These are phyloP conservation scores for Daldinia grandis DNA, from an alignment of 495 filamentous ascomycete species.

Conservation along the genomic window DNA sequence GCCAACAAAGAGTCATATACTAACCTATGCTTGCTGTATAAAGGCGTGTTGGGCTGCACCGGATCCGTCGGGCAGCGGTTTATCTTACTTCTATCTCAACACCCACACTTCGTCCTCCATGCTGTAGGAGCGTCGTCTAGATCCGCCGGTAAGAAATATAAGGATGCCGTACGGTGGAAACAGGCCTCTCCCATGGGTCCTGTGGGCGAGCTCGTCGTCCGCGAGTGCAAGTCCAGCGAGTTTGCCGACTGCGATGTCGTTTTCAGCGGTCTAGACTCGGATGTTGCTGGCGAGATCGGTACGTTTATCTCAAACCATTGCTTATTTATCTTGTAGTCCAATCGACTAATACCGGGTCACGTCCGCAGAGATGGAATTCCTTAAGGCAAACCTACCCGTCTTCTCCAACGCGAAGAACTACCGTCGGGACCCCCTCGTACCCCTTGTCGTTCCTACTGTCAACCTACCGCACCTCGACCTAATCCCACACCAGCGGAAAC, in stretches of 20 bases:
- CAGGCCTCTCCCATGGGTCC: slow-evolving; percentile 76
- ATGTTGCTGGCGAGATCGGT: slow-evolving; percentile 83
- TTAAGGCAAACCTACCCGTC: slow-evolving; percentile 77
- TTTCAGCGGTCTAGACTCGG: slow-evolving; percentile 85
- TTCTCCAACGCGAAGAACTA: slow-evolving; percentile 94
- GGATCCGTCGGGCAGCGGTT: slow-evolving; percentile 89
- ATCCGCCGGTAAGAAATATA: slow-evolving; percentile 83
- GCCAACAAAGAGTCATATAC: background rate
- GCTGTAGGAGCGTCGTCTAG: slow-evolving; percentile 81
- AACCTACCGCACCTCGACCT: slow-evolving; percentile 81
- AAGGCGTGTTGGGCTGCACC: slow-evolving; percentile 74
- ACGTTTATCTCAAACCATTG: slow-evolving; percentile 35
- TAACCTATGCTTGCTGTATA: background rate
- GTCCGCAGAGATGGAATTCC: slow-evolving; percentile 74
- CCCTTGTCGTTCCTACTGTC: slow-evolving; percentile 84
- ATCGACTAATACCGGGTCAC: background rate
- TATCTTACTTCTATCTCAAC: slow-evolving; percentile 80
- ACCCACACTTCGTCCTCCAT: slow-evolving; percentile 78
- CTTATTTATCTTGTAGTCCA: background rate
- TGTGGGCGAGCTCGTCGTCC: slow-evolving; percentile 74
- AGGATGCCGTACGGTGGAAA: slow-evolving; percentile 86
- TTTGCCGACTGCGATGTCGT: slow-evolving; percentile 88
- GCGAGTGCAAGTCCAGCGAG: slow-evolving; percentile 75
- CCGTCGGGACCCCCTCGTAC: slow-evolving; percentile 81
- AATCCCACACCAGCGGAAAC: slow-evolving; percentile 76